Percentiles rank a stretch among this genome's conserved stretches.
Conservation (phyloP, 2,329 filamentous ascomycete species). For the Rutstroemia sp. region DNA sequence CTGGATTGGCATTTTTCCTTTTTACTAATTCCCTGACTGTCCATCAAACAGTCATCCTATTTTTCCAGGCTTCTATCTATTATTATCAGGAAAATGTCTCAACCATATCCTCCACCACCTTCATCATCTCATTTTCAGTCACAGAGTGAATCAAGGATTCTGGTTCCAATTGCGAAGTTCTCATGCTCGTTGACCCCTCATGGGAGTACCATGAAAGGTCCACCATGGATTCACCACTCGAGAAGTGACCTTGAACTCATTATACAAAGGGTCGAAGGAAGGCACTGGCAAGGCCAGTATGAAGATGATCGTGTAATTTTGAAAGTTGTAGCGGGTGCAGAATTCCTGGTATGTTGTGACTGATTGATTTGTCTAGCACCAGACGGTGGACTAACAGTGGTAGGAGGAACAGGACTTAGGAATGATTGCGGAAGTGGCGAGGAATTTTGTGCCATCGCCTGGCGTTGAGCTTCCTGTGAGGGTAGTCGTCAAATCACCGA, state of each 20-base stretch:
- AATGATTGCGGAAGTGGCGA: constrained; percentile 16
- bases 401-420: constrained; percentile 28
- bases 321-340: constrained; percentile 34
- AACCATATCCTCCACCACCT: constrained; percentile 9
- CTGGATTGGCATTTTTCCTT: neutral
- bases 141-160: constrained; percentile 14
- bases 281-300: constrained; percentile 17
- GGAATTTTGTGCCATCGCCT: constrained; percentile 14
- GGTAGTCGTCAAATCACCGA: constrained; percentile 27
- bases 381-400: neutral
- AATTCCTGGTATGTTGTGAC: constrained; percentile 34
- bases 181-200: constrained; percentile 23
- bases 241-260: constrained; percentile 24
- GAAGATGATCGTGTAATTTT: constrained; percentile 22
- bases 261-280: constrained; percentile 18
- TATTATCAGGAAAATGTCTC: constrained; percentile 15
- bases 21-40: neutral
- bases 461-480: constrained; percentile 26
- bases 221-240: constrained; percentile 25
- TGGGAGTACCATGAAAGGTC: constrained; percentile 12
- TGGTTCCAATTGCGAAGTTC: constrained; percentile 26
- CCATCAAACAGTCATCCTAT: neutral
- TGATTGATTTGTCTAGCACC: neutral
- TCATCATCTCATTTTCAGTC: constrained; percentile 3
- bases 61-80: neutral